Percentiles rank a stretch among this genome's conserved stretches.
Evolutionary conservation across 2,329 filamentous ascomycete species (phyloP).

Genomic region (Alternaria arborescens): DNA sequence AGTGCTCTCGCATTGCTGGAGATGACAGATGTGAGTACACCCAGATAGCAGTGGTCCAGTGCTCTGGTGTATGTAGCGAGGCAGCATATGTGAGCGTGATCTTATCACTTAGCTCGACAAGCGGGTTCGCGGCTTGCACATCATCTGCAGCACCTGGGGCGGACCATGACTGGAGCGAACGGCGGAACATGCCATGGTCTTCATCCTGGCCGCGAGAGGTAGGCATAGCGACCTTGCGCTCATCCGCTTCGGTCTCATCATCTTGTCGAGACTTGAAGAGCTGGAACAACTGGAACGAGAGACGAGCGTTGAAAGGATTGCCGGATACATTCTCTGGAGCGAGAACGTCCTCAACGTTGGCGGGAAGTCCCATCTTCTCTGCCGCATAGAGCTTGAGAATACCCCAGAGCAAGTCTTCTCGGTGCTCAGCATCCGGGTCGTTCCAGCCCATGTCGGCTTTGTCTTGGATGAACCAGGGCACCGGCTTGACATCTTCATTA

Average conservation of each 20-base stretch:
- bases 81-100: conserved; percentile 59
- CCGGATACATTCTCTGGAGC: conserved; percentile 79
- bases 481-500: conserved; percentile 72
- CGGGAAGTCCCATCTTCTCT: conserved; percentile 56
- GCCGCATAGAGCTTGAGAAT: conserved; percentile 81
- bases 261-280: conserved; percentile 49
- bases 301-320: conserved; percentile 75
- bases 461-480: conserved; percentile 74
- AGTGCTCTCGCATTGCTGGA: conserved; percentile 70
- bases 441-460: conserved; percentile 67
- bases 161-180: conserved; percentile 43
- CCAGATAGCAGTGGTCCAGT: conserved; percentile 67
- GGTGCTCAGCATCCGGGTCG: conserved; percentile 64
- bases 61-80: conserved; percentile 45
- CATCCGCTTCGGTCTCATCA: conserved; percentile 34
- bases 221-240: conserved; percentile 45
- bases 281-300: conserved; percentile 86
- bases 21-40: conserved; percentile 79
- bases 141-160: conserved; percentile 51
- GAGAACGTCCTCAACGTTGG: conserved; percentile 72
- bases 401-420: conserved; percentile 86
- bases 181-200: conserved; percentile 22
- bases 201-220: conserved; percentile 31
- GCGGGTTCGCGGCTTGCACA: conserved; percentile 63
- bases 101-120: conserved; percentile 65